Conservation (phyloP, 2,329 filamentous ascomycete species). For the Aspergillus brasiliensis region DNA sequence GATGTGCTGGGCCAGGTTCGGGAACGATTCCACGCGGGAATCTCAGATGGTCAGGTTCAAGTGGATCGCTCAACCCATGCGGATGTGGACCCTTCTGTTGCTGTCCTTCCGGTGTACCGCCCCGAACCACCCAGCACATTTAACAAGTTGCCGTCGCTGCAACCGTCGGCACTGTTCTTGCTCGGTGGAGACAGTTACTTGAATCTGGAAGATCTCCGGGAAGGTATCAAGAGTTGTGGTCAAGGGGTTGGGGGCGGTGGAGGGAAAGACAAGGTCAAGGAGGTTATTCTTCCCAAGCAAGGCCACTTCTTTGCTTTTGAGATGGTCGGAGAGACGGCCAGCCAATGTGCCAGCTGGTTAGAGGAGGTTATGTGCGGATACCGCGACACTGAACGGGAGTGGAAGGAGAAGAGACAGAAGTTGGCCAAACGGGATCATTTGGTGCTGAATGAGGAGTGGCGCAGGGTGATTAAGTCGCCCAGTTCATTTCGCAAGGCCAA, state of each 20-base stretch:
- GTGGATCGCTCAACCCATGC: conserved; percentile 13
- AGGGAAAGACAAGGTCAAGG: background rate
- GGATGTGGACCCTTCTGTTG: conserved; percentile 8
- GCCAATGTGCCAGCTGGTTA: background rate
- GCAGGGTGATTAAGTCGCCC: background rate
- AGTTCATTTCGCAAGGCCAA: background rate
- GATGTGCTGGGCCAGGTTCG: conserved; percentile 32
- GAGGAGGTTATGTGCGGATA: background rate
- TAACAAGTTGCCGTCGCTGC: conserved; percentile 10
- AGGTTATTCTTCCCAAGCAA: background rate
- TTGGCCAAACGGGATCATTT: background rate
- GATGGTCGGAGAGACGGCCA: background rate
- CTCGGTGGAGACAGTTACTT: background rate
- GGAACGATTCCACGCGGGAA: conserved; percentile 30
- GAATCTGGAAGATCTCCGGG: background rate
- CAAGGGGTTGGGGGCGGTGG: background rate
- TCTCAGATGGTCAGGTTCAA: conserved; percentile 29
- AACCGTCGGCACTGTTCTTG: conserved; percentile 12
- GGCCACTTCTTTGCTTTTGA: background rate
- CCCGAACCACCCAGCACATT: conserved; percentile 8
- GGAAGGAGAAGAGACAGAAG: background rate
- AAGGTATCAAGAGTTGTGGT: background rate
- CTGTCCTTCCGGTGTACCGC: conserved; percentile 9
- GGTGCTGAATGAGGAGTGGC: background rate
- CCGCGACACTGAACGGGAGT: background rate